phyloP scores from a whole-genome alignment of 2,329 filamentous ascomycete species.

The Basipetospora chlamydospora region DNA sequence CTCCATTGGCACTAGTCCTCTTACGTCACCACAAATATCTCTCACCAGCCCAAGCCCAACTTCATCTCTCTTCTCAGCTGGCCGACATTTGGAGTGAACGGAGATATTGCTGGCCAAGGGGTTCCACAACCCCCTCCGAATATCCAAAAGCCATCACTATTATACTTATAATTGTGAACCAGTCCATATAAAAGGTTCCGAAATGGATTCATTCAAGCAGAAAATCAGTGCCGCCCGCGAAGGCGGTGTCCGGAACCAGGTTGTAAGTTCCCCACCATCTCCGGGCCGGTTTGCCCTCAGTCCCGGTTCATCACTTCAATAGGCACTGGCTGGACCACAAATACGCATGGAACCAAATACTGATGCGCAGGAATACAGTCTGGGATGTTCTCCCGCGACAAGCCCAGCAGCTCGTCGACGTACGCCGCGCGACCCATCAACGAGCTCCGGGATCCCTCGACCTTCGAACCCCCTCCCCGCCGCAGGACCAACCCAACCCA shows the following conservation, averaged over 20 bases:
- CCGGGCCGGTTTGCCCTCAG: too few relatives aligned
- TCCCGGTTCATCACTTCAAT: too few relatives aligned
- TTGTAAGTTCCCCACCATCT: constrained; percentile 1
- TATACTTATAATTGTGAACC: too few relatives aligned
- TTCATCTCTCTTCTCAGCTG: too few relatives aligned
- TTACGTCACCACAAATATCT: constrained; percentile 3
- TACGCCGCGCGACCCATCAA: constrained; percentile 46
- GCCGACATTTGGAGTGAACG: too few relatives aligned
- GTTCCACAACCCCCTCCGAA: neutral
- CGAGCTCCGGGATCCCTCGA: constrained; percentile 57
- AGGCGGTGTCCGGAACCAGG: constrained; percentile 1
- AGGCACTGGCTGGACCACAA: too few relatives aligned
- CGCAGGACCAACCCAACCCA: constrained; percentile 23
- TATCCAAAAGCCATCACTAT: too few relatives aligned
- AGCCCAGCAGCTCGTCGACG: constrained; percentile 8
- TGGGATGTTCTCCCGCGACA: constrained; percentile 4
- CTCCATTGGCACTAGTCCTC: neutral
- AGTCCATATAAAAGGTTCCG: too few relatives aligned
- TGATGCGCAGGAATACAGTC: too few relatives aligned
- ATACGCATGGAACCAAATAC: too few relatives aligned
- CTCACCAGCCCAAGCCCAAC: neutral
- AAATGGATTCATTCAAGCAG: constrained; percentile 5
- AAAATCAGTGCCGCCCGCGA: constrained; percentile 3
- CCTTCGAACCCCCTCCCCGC: constrained; percentile 71
- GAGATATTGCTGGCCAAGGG: neutral